A percentile compares a stretch with the other conserved stretches of the same genome.
These are phyloP conservation scores for Amanita fuliginea DNA, from an alignment of 768 basidiomycete genomes.

Conservation along the genomic window DNA sequence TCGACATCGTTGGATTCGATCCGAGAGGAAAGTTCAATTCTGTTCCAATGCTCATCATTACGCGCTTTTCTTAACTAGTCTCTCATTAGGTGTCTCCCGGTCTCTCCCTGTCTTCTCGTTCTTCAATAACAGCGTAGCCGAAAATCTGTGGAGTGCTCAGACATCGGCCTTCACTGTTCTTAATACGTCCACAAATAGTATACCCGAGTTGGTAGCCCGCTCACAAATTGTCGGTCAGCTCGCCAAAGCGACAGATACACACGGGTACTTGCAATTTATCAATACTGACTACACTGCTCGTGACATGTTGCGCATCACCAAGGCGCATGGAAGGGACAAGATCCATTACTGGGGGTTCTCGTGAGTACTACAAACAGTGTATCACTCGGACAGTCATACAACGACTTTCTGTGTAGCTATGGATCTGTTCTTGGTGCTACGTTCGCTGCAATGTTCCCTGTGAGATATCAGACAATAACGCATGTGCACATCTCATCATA, in stretches of 20 bases:
- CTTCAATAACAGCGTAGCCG: background rate
- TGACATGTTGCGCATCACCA: constrained; percentile 10
- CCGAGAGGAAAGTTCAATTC: constrained; percentile 18
- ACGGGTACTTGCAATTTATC: constrained; percentile 20
- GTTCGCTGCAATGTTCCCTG: constrained; percentile 16
- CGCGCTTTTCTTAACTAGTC: background rate
- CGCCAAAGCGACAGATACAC: constrained; percentile 20
- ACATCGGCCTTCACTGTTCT: background rate
- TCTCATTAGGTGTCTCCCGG: background rate
- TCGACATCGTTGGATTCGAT: constrained; percentile 37
- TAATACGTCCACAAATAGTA: background rate
- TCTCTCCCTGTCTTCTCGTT: background rate
- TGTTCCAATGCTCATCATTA: background rate
- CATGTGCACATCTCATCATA: background rate
- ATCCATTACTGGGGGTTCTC: constrained; percentile 20
- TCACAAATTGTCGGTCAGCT: background rate
- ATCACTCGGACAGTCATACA: background rate
- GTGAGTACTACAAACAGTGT: constrained; percentile 6
- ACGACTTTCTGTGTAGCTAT: constrained; percentile 12
- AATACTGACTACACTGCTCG: constrained; percentile 27
- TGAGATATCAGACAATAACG: background rate
- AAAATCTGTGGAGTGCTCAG: background rate
- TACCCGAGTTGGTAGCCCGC: background rate
- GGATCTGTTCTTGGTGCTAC: constrained; percentile 14
- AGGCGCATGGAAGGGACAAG: constrained; percentile 22